phyloP scores from a whole-genome alignment of 768 basidiomycete species.

The Suillus americanus region DNA sequence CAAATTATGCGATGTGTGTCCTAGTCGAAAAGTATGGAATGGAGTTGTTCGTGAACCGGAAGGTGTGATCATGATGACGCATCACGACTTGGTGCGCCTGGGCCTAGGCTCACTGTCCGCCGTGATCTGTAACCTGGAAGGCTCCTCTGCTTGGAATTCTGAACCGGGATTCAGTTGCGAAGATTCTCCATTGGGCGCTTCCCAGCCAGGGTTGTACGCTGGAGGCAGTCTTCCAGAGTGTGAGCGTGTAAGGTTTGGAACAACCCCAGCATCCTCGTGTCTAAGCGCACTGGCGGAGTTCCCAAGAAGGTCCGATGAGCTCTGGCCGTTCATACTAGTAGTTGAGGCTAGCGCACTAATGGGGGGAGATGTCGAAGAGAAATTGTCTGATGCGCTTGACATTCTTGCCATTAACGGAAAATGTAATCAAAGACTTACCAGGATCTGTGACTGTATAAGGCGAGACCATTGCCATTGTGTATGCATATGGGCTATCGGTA shows the following conservation, averaged over 20 bases:
- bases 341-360: not conserved
- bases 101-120: not conserved
- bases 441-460: conserved; percentile 2
- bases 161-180: not conserved
- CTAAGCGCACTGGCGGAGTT: not conserved
- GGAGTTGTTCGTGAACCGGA: no score
- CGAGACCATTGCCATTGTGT: not conserved
- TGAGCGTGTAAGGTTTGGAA: not conserved
- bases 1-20: no score
- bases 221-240: conserved; percentile 10
- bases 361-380: not conserved
- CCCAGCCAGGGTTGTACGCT: conserved; percentile 9
- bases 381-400: not conserved
- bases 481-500: not conserved
- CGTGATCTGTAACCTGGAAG: not conserved
- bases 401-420: not conserved
- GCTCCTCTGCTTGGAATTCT: not conserved
- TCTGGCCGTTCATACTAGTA: not conserved
- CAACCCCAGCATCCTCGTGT: conserved; percentile 7
- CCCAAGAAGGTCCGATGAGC: not conserved
- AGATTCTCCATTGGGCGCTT: not conserved
- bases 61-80: not conserved
- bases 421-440: conserved; percentile 1
- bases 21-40: not conserved
- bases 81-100: not conserved